A percentile compares a stretch with the other conserved stretches of the same genome.
These are phyloP conservation scores for Neostapfia colusana DNA, from an alignment of 176 grass and related monocot species.

Conservation along the genomic window DNA sequence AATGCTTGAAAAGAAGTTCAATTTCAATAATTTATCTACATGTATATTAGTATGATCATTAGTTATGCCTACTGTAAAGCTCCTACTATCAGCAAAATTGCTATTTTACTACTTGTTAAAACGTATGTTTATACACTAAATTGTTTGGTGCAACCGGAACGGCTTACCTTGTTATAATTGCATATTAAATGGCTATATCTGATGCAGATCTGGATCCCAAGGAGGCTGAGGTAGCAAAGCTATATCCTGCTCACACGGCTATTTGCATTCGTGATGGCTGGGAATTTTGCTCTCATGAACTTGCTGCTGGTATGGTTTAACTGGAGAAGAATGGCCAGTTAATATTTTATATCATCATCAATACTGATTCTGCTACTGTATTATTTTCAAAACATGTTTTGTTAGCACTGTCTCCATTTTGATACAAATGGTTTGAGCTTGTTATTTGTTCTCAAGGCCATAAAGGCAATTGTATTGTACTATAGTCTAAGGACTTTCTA, in stretches of 20 bases:
- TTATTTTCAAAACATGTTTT: slow-evolving; percentile 25
- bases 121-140: not conserved
- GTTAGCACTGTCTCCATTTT: slow-evolving; percentile 23
- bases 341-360: slow-evolving; percentile 21
- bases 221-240: slow-evolving; percentile 64
- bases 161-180: not conserved
- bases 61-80: not conserved
- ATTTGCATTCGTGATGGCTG: slow-evolving; percentile 93
- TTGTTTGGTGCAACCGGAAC: slow-evolving; percentile 26
- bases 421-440: not conserved
- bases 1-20: not conserved
- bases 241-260: slow-evolving; percentile 90
- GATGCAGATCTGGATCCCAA: slow-evolving; percentile 71
- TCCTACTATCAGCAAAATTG: not conserved
- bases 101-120: not conserved
- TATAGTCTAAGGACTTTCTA: not conserved
- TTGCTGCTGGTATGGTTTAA: slow-evolving; percentile 68
- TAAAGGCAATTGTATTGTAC: not conserved
- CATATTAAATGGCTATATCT: slow-evolving; percentile 19
- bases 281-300: slow-evolving; percentile 71
- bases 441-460: slow-evolving; percentile 10
- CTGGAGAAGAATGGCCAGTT: slow-evolving; percentile 28
- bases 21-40: not conserved
- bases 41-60: not conserved
- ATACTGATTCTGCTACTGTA: slow-evolving; percentile 5